Conservation (phyloP, 2,329 filamentous ascomycete species). For the Trichoderma citrinoviride region DNA sequence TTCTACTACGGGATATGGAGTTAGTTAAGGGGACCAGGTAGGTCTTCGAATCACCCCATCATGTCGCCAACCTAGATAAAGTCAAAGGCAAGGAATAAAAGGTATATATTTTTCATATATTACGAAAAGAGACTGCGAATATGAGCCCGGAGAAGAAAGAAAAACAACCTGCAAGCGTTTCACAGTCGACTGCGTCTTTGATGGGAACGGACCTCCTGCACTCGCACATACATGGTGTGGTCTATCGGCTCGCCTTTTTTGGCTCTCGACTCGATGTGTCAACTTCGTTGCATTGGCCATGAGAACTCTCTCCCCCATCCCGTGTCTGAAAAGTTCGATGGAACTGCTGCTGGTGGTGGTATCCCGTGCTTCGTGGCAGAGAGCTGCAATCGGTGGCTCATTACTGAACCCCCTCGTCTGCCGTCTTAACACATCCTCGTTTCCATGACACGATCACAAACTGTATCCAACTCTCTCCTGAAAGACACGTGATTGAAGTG, state of each 20-base stretch:
- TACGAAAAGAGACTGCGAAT: no score
- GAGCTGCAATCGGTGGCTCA: not conserved
- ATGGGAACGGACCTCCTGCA: not conserved
- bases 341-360: no score
- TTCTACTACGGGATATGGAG: not conserved
- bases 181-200: not conserved
- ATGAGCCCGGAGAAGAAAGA: not conserved
- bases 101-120: no score
- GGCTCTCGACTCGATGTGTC: not conserved
- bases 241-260: not conserved
- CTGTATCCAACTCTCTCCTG: not conserved
- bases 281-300: no score
- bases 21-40: not conserved
- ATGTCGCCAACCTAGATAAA: no score
- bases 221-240: not conserved
- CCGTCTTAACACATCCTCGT: not conserved
- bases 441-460: not conserved
- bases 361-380: not conserved
- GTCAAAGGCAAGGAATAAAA: no score
- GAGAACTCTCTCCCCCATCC: no score
- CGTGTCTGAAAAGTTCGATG: no score
- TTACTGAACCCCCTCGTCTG: not conserved
- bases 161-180: not conserved
- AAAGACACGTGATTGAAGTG: slow-evolving; percentile 4
- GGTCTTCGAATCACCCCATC: not conserved